Percentiles rank a stretch among this genome's conserved stretches.
Evolutionary conservation across 192 early-diverging fungal genomes (phyloP).

Genomic region (Gryganskiella cystojenkinii): DNA sequence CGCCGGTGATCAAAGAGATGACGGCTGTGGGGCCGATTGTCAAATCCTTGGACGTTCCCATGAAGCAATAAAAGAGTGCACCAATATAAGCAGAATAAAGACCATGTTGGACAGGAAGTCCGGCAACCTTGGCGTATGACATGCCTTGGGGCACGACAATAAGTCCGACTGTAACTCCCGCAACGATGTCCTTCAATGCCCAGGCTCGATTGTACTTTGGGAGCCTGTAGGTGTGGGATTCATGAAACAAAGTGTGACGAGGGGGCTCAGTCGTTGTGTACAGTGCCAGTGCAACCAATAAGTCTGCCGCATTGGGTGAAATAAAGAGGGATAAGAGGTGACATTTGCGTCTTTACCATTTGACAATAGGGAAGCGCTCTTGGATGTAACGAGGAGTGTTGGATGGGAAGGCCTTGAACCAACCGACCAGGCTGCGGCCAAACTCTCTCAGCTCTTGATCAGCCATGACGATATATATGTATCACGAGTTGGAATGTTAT

Average conservation of each 20-base stretch:
- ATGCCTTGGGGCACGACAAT: conserved; percentile 79
- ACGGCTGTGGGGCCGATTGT: conserved; percentile 77
- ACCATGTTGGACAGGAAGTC: conserved; percentile 75
- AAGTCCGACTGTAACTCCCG: conserved; percentile 78
- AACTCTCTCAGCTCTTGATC: conserved; percentile 40
- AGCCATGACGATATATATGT: conserved; percentile 41
- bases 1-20: conserved; percentile 47
- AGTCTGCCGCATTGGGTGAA: not conserved
- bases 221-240: conserved; percentile 16
- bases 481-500: not conserved
- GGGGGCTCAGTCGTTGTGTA: not conserved
- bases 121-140: conserved; percentile 80
- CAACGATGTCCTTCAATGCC: conserved; percentile 66
- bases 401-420: conserved; percentile 35
- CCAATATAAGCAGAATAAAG: conserved; percentile 80
- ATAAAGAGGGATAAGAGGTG: not conserved
- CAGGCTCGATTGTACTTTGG: conserved; percentile 52
- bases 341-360: conserved; percentile 23
- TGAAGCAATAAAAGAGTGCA: conserved; percentile 72
- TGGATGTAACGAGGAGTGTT: conserved; percentile 32
- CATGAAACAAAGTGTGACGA: not conserved
- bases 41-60: conserved; percentile 82
- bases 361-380: conserved; percentile 42
- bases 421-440: conserved; percentile 22
- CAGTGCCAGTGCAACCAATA: not conserved